Evolutionary conservation across 2,329 filamentous ascomycete species (phyloP), one percentile per base, ranked within the genome.

Genomic region (Zelopaecilomyces penicillatus): DNA sequence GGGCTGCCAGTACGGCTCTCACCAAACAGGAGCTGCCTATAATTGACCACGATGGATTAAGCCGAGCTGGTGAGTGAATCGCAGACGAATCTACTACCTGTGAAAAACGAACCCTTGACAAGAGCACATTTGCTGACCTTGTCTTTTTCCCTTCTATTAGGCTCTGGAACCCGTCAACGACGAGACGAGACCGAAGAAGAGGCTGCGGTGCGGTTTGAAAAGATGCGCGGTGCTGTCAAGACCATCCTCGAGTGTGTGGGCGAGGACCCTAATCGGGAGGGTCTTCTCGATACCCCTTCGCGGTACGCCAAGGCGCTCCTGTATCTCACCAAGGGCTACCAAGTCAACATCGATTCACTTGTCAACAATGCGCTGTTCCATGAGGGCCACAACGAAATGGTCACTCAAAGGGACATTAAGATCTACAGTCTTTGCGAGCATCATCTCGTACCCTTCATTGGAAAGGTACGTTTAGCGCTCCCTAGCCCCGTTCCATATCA

Each of bases 321-420:
- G 51, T 94, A 85, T 71, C 89, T 98, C 65, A 98, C 93, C 5
- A 89, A 94, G 64, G 93, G 93, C 37, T 98, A 98, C 63, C 89
- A 97, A 69, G 83, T 95, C 70, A 96, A 96, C 58, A 79, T 96
- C 44, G 76, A 82, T 50, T 87, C 95, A 61, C 85, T 97, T 53
- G 87, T 97, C 50, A 97, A 97, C 63, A 79, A 83, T 45, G 93
- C 93, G 12, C 86, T 97, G 43, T 98, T 98, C 67, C 85, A 95
- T 58, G 93, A 97, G 64, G 88, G 91, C 50, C 91, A 97, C 61
- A 93, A 95, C 59, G 93, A 98, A 67, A 78, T 98, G 69, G 90
- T 98, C 30, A 95, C 97, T 57, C 88, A 98, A 47, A 95, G 95
- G 69, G 90, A 97, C 59, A 97, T 98, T 58, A 90, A 96, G 62